Evolutionary conservation across 768 basidiomycete genomes (phyloP).

Genomic region (Leccinum incarnatum): DNA sequence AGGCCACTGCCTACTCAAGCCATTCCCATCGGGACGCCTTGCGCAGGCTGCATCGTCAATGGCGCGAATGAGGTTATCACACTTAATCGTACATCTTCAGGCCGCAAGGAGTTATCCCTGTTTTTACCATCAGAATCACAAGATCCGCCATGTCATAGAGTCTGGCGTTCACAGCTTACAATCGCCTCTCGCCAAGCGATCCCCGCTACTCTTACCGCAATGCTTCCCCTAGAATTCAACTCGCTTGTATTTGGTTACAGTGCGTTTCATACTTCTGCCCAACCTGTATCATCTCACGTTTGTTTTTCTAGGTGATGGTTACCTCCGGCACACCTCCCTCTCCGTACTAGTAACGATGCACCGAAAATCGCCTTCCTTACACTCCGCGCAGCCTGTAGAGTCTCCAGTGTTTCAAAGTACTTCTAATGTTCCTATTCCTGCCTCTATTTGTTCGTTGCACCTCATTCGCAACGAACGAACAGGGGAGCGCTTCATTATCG

Average conservation of each 20-base stretch:
- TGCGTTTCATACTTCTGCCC: slow-evolving; percentile 30
- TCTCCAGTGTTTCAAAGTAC: slow-evolving; percentile 28
- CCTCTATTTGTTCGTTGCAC: slow-evolving; percentile 45
- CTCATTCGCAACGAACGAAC: slow-evolving; percentile 56
- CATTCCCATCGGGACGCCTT: slow-evolving; percentile 10
- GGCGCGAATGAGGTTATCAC: slow-evolving; percentile 16
- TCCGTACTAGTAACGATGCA: slow-evolving; percentile 29
- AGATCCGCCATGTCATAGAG: slow-evolving; percentile 6
- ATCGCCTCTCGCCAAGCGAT: slow-evolving; percentile 1
- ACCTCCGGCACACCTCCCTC: slow-evolving; percentile 46
- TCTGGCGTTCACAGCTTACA: slow-evolving; percentile 22
- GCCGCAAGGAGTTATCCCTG: slow-evolving; percentile 20
- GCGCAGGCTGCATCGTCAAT: slow-evolving; percentile 7
- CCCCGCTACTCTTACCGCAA: slow-evolving; percentile 31
- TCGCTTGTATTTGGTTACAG: slow-evolving; percentile 63
- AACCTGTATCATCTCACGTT: background rate
- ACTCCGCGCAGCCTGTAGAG: slow-evolving; percentile 3
- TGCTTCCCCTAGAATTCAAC: slow-evolving; percentile 58
- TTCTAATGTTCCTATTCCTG: slow-evolving; percentile 50
- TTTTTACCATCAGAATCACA: slow-evolving; percentile 8
- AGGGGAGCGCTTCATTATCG: slow-evolving; percentile 61
- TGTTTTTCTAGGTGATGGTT: slow-evolving; percentile 47
- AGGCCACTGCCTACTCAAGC: slow-evolving; percentile 11
- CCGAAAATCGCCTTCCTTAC: slow-evolving; percentile 1
- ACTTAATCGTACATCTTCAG: slow-evolving; percentile 18